Evolutionary conservation across 345 rosid species (phyloP), one percentile per base, ranked within the genome.

Genomic region (Murraya koenigii): DNA sequence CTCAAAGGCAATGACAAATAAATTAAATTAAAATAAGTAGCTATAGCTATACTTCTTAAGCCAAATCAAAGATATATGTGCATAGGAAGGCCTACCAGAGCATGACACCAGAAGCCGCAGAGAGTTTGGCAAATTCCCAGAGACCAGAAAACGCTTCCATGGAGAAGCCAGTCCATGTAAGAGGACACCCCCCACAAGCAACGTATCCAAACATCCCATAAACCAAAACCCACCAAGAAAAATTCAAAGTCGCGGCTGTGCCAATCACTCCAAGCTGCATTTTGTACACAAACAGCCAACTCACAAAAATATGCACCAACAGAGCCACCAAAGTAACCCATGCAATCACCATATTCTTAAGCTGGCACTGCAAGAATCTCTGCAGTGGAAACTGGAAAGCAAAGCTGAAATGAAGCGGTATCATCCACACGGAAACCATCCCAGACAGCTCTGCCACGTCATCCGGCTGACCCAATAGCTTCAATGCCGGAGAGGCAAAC

Each of bases 101-200:
- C 97, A 93, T 93, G 84, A 90, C 81, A 0, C 97, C 98, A 17
- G 98, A 90, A 33, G 98, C 88, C 20, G 85, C 80, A 26, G 98
- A 93, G 73, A 93, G 93, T 71, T 89, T 90, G 54, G 80, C 32
- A 55, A 89, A 90, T 58, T 90, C 91, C 97, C 94, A 90, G 7
- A 92, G 90, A 17, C 90, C 93, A 65, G 86, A 75, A 71, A 94
- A 94, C n/a, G 98, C 97, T 78, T 92, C 90, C 14, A 77, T 33
- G 66, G 97, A 85, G 86, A 90, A 92, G 19, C 97, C 93, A 1
- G 87, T 86, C 97, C 97, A 92, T 4, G 97, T 88, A 3, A 76
- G 79, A 23, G 94, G 91, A 72, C 96, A 92, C 4, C 96, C 87
- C 30, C 94, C 94, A 20, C 69, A 84, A 20, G 81, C 66, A 9